Conservation (phyloP, 208 protist species). For the Acanthamoeba healyi region DNA sequence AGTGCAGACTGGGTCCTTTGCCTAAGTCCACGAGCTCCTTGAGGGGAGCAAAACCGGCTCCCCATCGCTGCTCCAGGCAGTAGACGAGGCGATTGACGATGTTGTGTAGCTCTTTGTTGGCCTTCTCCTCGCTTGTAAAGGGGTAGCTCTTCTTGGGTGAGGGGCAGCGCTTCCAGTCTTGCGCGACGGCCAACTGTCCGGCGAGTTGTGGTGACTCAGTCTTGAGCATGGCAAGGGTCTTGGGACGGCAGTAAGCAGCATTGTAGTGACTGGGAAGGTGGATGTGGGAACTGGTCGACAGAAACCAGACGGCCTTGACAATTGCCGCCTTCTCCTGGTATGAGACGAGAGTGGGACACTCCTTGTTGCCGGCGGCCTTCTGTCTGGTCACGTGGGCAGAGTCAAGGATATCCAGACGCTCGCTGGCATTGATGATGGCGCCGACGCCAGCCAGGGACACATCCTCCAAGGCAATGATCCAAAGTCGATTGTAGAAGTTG, state of each 20-base stretch:
- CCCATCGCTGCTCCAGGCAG: background rate
- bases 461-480: too few relatives aligned
- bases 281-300: background rate
- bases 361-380: too few relatives aligned
- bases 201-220: background rate
- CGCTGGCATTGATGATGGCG: background rate
- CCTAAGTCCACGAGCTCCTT: conserved; percentile 4
- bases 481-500: too few relatives aligned
- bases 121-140: background rate
- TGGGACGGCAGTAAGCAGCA: background rate
- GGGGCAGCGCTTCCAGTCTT: background rate
- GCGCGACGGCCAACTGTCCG: background rate
- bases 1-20: background rate
- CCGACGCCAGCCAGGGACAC: background rate
- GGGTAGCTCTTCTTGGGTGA: background rate
- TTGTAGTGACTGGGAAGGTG: background rate
- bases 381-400: too few relatives aligned
- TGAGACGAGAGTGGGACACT: background rate
- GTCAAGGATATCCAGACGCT: too few relatives aligned
- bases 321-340: background rate
- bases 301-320: background rate
- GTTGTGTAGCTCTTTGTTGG: background rate
- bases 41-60: background rate
- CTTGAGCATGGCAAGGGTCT: conserved; percentile 8
- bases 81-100: conserved; percentile 2